Evolutionary conservation across 2,329 filamentous ascomycete species (phyloP).

Genomic region (Teratosphaeria nubilosa): DNA sequence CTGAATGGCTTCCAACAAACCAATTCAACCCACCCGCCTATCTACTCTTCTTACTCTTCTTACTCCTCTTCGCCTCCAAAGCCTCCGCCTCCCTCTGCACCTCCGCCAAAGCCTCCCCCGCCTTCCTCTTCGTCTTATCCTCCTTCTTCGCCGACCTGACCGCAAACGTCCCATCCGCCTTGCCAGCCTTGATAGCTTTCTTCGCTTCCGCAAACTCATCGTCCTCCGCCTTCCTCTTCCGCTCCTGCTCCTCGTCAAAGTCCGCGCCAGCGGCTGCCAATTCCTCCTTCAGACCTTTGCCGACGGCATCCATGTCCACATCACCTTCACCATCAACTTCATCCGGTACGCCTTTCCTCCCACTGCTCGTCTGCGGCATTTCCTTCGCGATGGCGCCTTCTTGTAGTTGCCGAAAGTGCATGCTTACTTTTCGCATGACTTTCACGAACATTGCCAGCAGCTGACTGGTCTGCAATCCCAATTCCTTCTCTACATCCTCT

Average conservation of each 20-base stretch:
- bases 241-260: constrained; percentile 48
- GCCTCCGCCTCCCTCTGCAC: constrained; percentile 26
- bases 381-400: constrained; percentile 51
- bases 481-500: constrained; percentile 67
- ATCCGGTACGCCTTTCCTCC: constrained; percentile 9
- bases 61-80: constrained; percentile 21
- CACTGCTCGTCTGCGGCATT: constrained; percentile 31
- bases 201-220: constrained; percentile 73
- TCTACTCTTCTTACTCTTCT: constrained; percentile 15
- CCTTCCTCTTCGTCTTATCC: constrained; percentile 25
- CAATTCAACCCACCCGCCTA: background rate
- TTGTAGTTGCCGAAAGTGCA: constrained; percentile 65
- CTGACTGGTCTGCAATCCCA: constrained; percentile 64
- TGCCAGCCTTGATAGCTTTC: constrained; percentile 38
- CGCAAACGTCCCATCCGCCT: constrained; percentile 57
- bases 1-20: background rate
- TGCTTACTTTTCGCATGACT: constrained; percentile 76
- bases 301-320: constrained; percentile 37
- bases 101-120: constrained; percentile 26
- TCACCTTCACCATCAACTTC: constrained; percentile 37
- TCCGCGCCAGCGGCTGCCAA: constrained; percentile 74
- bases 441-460: constrained; percentile 96
- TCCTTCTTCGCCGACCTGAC: constrained; percentile 36
- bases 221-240: constrained; percentile 72
- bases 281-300: constrained; percentile 63